phyloP scores from a whole-genome alignment of 116 monocot species.

The Dioscorea cayenensis region DNA sequence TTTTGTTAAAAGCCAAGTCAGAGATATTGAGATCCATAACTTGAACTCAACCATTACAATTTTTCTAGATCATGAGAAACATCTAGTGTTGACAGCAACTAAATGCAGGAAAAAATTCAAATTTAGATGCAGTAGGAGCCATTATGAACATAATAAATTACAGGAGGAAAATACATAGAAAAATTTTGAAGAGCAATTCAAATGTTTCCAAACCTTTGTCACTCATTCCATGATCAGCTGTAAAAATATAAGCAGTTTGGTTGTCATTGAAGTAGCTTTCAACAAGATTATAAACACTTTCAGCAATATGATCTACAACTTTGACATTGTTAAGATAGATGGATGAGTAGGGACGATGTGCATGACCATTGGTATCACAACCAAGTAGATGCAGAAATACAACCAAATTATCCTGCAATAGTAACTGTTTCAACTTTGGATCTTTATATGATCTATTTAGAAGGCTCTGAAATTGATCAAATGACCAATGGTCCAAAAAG shows the following conservation, averaged over 20 bases:
- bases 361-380: conserved; percentile 97
- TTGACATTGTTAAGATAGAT: conserved; percentile 88
- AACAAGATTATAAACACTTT: conserved; percentile 65
- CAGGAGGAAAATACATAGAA: no score
- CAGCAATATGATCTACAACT: conserved; percentile 82
- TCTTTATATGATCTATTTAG: conserved; percentile 63
- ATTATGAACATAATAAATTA: no score
- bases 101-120: no score
- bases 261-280: conserved; percentile 83
- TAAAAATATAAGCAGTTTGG: conserved; percentile 79
- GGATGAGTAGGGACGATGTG: conserved; percentile 76
- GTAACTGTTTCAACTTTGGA: conserved; percentile 40
- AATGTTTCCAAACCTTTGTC: conserved; percentile 66
- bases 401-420: conserved; percentile 68
- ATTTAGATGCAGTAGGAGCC: no score
- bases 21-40: no score
- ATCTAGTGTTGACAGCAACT: no score
- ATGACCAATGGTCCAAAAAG: conserved; percentile 88
- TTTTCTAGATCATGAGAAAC: no score
- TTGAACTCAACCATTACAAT: no score
- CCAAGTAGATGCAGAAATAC: conserved; percentile 90
- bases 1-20: no score
- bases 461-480: conserved; percentile 76
- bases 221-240: conserved; percentile 98
- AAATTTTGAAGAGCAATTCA: not conserved